phyloP scores from a whole-genome alignment of 306 rosid genomes.

The Begonia loranthoides region DNA sequence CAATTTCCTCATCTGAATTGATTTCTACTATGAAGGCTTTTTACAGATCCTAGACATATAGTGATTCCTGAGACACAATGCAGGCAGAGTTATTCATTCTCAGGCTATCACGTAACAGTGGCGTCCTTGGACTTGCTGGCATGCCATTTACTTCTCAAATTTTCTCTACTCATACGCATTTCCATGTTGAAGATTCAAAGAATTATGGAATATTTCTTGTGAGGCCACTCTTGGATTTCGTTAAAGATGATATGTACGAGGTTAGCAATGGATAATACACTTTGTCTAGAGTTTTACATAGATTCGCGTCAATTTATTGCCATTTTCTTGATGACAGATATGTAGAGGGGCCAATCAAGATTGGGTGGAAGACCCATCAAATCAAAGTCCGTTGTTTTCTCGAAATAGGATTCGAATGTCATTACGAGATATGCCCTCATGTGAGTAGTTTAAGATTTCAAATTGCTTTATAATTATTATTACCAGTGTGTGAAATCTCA shows the following conservation, averaged over 20 bases:
- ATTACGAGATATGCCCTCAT: constrained; percentile 35
- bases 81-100: constrained; percentile 94
- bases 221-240: constrained; percentile 72
- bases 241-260: constrained; percentile 84
- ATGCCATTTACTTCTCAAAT: constrained; percentile 74
- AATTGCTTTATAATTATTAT: background rate
- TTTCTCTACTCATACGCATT: constrained; percentile 39
- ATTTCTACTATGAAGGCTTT: constrained; percentile 18
- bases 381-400: constrained; percentile 52
- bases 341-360: constrained; percentile 49
- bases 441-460: constrained; percentile 33
- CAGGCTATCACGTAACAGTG: constrained; percentile 81
- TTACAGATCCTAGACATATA: constrained; percentile 30
- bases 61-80: constrained; percentile 50
- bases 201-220: constrained; percentile 55
- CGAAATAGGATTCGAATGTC: constrained; percentile 77
- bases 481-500: constrained; percentile 1
- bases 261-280: constrained; percentile 20
- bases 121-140: constrained; percentile 98
- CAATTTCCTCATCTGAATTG: constrained; percentile 9
- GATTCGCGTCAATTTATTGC: constrained; percentile 1
- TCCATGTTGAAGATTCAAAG: constrained; percentile 18
- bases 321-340: constrained; percentile 35
- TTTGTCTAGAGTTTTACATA: background rate
- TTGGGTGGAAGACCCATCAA: constrained; percentile 96